A percentile compares a stretch with the other conserved stretches of the same genome.
Evolutionary conservation across 2,329 filamentous ascomycete genomes (phyloP).

Genomic region (Fusarium sarcochroum): DNA sequence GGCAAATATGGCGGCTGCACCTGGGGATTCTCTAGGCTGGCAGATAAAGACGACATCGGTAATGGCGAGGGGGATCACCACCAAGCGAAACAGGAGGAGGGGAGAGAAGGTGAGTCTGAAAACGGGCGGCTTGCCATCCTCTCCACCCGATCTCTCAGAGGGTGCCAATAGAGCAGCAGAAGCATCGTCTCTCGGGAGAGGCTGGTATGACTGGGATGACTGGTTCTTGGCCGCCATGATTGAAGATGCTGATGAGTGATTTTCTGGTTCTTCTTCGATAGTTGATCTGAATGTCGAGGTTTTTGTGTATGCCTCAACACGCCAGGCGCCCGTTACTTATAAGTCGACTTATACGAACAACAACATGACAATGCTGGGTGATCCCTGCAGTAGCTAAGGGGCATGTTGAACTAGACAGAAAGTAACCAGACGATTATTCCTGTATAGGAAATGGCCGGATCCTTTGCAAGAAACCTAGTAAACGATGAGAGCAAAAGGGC

Average conservation of each 20-base stretch:
- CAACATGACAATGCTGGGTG: background rate
- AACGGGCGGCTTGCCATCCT: constrained; percentile 25
- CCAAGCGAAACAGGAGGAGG: constrained; percentile 32
- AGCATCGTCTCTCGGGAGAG: constrained; percentile 38
- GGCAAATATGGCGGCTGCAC: constrained; percentile 24
- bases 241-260: background rate
- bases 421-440: constrained; percentile 4
- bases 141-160: constrained; percentile 9
- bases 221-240: constrained; percentile 37
- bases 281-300: background rate
- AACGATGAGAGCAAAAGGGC: background rate
- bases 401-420: background rate
- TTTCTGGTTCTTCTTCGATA: background rate
- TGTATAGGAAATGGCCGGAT: constrained; percentile 27
- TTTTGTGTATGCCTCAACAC: background rate
- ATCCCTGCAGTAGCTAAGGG: background rate
- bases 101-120: constrained; percentile 36
- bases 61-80: constrained; percentile 33
- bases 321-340: constrained; percentile 25
- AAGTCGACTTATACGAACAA: background rate
- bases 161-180: constrained; percentile 34
- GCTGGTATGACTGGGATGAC: constrained; percentile 25
- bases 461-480: background rate
- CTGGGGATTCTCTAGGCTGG: background rate
- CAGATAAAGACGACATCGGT: constrained; percentile 31